Conservation (phyloP, 257 asterid genomes). For the Parsonsia alboflavescens region DNA sequence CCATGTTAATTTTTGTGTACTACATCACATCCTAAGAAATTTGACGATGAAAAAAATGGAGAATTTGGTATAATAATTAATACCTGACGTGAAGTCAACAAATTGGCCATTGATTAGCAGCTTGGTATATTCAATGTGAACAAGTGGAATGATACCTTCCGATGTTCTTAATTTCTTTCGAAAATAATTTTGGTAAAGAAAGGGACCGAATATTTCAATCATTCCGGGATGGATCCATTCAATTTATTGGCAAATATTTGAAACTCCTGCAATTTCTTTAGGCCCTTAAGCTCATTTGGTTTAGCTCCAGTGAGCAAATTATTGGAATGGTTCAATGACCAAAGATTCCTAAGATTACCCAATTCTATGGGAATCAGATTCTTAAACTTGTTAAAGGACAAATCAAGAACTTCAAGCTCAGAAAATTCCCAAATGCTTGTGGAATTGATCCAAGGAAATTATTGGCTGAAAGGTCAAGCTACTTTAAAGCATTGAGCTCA, state of each 20-base stretch:
- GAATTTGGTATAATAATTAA: slow-evolving; percentile 1
- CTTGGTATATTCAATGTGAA: slow-evolving; percentile 49
- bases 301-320: slow-evolving; percentile 51
- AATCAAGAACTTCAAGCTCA: slow-evolving; percentile 82
- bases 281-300: slow-evolving; percentile 59
- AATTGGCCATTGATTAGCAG: slow-evolving; percentile 71
- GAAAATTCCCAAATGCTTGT: slow-evolving; percentile 54
- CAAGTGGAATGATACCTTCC: slow-evolving; percentile 30
- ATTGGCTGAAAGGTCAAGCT: too few relatives aligned
- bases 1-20: too few relatives aligned
- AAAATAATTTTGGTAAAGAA: too few relatives aligned
- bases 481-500: slow-evolving; percentile 65
- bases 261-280: slow-evolving; percentile 56
- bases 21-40: too few relatives aligned
- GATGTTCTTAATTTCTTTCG: not conserved
- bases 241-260: slow-evolving; percentile 62
- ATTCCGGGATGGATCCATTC: too few relatives aligned
- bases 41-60: not conserved
- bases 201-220: too few relatives aligned
- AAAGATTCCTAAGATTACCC: slow-evolving; percentile 47
- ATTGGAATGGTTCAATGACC: slow-evolving; percentile 60
- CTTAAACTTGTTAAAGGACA: slow-evolving; percentile 64
- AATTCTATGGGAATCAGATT: slow-evolving; percentile 62
- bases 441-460: too few relatives aligned
- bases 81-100: slow-evolving; percentile 82